Base-by-base conservation (phyloP, 2,329 filamentous ascomycete genomes). In the Apiospora hydei region DNA sequence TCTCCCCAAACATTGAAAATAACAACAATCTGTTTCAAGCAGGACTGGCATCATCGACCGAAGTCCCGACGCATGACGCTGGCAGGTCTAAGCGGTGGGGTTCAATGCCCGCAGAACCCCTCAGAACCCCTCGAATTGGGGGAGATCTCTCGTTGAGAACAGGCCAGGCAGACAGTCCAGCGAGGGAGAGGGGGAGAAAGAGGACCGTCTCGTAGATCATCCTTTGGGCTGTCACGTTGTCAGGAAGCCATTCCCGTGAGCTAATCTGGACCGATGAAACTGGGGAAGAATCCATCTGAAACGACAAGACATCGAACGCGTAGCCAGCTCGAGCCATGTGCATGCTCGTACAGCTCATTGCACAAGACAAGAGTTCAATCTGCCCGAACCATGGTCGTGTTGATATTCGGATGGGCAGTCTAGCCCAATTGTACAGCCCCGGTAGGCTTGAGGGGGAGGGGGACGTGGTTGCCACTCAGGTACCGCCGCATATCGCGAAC, bases 281-380 rank as follows among this genome's bases (percentile, higher is more conserved):
- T 64, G 57, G 57, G 57, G 57, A 41, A 64, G 34, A 64, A 64
- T 64, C 57, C 57, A 64, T 64, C 57, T 64, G 57, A 64, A 64
- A 64, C 57, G 57, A 64, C 57, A 61, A 61, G 53, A 18, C 30
- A 30, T 61, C 30, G 53, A 61, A 61, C 53, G 53, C 53, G 53
- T 61, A 61, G 53, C 53, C 18, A 61, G 53, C 44, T 46, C 44
- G 44, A 46, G 44, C 44, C 44, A 46, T 18, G 30, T 61, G 53
- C 53, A 64, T 64, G 34, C 18, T 64, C 57, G 57, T 64, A 64
- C 57, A 64, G 34, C 57, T 24, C 57, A 64, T 64, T 64, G 21
- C 34, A 64, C 57, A 41, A 64, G 57, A 41, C 34, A 64, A 64
- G 57, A 64, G 57, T 64, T 64, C 57, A 64, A 64, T 64, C 41